These are phyloP conservation scores for Tetramitus jugosus DNA, from an alignment of 208 protist species.

Conservation along the genomic window DNA sequence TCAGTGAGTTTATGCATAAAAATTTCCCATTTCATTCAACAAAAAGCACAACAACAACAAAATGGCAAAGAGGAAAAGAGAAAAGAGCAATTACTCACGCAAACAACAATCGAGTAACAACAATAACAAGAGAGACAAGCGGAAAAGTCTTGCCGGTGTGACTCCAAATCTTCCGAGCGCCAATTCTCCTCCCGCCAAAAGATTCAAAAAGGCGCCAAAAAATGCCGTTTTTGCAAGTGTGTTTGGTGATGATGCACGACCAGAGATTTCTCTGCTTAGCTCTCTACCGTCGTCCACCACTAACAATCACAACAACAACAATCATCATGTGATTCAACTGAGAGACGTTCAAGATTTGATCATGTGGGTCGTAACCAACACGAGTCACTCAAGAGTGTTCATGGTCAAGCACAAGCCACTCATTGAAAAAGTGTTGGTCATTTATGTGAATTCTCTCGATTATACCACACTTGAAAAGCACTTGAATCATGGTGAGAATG, in stretches of 20 bases:
- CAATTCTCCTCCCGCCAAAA: no score
- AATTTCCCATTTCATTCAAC: no score
- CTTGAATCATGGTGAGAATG: neutral
- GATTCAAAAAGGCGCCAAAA: no score
- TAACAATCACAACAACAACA: neutral
- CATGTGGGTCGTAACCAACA: conserved; percentile 3
- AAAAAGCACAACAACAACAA: no score
- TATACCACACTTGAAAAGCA: neutral
- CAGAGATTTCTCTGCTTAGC: neutral
- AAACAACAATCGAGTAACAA: neutral
- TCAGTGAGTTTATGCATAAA: no score
- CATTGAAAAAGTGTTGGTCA: conserved; percentile 20
- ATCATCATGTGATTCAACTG: no score
- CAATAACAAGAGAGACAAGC: neutral
- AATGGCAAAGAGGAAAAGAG: no score
- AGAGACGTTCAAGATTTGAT: conserved; percentile 32
- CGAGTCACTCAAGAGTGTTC: conserved; percentile 23
- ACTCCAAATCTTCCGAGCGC: no score
- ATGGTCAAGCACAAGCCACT: conserved; percentile 9
- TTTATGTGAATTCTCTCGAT: conserved; percentile 25
- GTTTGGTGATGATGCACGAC: neutral
- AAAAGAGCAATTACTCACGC: neutral
- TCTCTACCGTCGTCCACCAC: neutral
- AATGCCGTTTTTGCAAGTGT: no score
- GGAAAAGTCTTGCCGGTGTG: no score